Evolutionary conservation across 352 stramenopile genomes (phyloP).

Genomic region (Saprolegnia diclina): DNA sequence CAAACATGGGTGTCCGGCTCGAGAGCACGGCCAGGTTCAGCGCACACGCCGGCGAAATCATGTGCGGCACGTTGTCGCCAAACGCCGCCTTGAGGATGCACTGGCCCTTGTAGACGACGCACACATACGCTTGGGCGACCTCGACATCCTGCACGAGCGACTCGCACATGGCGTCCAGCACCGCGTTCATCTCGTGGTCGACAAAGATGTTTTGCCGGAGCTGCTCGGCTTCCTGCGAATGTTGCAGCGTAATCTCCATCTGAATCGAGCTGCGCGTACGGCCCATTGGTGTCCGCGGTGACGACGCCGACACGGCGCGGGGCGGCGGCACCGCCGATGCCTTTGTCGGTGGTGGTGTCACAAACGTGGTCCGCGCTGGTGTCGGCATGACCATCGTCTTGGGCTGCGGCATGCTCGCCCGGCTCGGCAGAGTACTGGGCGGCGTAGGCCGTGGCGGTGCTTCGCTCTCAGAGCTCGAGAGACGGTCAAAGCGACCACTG

Average conservation of each 20-base stretch:
- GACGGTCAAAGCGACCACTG: background rate
- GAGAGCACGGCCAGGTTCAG: slow-evolving; percentile 4
- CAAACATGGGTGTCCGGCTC: background rate
- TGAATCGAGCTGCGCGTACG: background rate
- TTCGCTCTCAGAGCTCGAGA: background rate
- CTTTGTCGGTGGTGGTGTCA: background rate
- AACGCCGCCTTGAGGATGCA: slow-evolving; percentile 17
- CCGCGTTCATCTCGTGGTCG: background rate
- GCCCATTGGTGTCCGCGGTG: background rate
- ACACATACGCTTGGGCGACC: slow-evolving; percentile 9
- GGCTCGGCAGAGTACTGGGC: background rate
- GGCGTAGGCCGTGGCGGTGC: no score
- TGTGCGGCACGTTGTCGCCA: background rate
- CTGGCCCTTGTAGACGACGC: slow-evolving; percentile 1
- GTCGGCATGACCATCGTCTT: background rate
- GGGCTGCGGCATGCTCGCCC: background rate
- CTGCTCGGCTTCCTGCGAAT: background rate
- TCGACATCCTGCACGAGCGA: slow-evolving; percentile 5
- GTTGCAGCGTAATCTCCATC: background rate
- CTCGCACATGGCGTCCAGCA: slow-evolving; percentile 11
- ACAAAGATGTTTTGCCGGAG: slow-evolving; percentile 22
- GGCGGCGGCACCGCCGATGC: background rate
- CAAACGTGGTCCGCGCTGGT: background rate
- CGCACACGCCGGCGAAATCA: background rate
- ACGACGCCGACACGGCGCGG: background rate